phyloP scores from a whole-genome alignment of 371 early-diverging fungal genomes.

The Funneliformis caledonium region DNA sequence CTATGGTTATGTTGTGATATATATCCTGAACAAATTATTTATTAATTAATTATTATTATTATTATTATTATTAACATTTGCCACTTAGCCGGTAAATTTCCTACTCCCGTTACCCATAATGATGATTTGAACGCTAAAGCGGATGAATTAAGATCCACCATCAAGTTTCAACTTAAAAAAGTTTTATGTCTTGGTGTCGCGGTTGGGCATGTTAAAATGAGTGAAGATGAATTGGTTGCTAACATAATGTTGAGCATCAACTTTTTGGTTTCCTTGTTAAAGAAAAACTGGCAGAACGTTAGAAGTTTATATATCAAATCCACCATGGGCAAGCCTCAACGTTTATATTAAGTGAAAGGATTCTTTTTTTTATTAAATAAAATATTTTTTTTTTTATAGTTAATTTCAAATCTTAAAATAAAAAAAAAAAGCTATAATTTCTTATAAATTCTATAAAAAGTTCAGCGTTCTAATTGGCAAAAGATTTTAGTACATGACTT shows the following conservation, averaged over 20 bases:
- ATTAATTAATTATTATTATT: not conserved
- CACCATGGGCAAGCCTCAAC: conserved; percentile 95
- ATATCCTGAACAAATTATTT: not conserved
- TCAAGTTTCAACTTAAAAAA: conserved; percentile 99
- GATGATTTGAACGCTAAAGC: conserved; percentile 92
- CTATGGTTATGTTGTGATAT: not conserved
- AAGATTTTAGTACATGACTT: not conserved
- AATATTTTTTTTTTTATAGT: too few species aligned
- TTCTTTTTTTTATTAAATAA: not conserved
- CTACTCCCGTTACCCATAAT: conserved; percentile 94
- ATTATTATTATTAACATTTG: not conserved
- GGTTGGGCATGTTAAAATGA: conserved; percentile 96
- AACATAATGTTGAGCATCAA: conserved; percentile 99
- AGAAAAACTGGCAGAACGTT: conserved; percentile 99
- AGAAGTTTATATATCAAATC: conserved; percentile 98
- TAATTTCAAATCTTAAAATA: too few species aligned
- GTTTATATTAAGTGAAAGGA: conserved; percentile 68
- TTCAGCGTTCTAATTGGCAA: too few species aligned
- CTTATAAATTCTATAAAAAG: too few species aligned
- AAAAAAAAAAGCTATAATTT: too few species aligned
- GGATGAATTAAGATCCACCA: conserved; percentile 95
- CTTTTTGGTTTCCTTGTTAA: conserved; percentile 96
- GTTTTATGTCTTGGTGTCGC: conserved; percentile 98
- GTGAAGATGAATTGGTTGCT: conserved; percentile 92
- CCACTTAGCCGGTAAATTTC: conserved; percentile 93